phyloP scores from a whole-genome alignment of 2,329 filamentous ascomycete genomes.

The Knufia fluminis region DNA sequence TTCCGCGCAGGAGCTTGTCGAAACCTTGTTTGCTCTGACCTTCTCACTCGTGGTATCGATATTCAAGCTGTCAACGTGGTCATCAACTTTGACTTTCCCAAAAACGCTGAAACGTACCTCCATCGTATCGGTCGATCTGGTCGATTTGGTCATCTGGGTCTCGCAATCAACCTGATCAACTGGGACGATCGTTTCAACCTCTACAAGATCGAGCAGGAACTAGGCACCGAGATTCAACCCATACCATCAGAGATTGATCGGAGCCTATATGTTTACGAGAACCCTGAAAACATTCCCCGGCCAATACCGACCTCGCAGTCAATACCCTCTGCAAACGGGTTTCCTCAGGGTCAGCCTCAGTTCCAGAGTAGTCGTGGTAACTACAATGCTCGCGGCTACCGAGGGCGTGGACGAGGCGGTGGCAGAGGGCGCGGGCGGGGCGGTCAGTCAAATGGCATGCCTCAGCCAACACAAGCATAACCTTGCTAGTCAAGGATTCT shows the following conservation, averaged over 20 bases:
- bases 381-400: slow-evolving; percentile 30
- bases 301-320: slow-evolving; percentile 41
- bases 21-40: slow-evolving; percentile 94
- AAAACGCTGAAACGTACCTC: slow-evolving; percentile 97
- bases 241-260: slow-evolving; percentile 94
- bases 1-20: slow-evolving; percentile 97
- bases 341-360: slow-evolving; percentile 26
- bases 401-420: slow-evolving; percentile 36
- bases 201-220: slow-evolving; percentile 95
- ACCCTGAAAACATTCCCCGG: slow-evolving; percentile 86
- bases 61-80: slow-evolving; percentile 99
- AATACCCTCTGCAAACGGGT: slow-evolving; percentile 17
- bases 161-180: slow-evolving; percentile 98
- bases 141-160: slow-evolving; percentile 89
- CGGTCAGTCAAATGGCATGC: slow-evolving; percentile 8
- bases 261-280: slow-evolving; percentile 95
- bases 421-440: slow-evolving; percentile 28
- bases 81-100: slow-evolving; percentile 99
- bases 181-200: slow-evolving; percentile 99
- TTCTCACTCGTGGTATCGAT: slow-evolving; percentile 96
- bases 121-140: slow-evolving; percentile 97
- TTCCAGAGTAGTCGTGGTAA: slow-evolving; percentile 30
- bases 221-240: slow-evolving; percentile 95
- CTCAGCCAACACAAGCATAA: slow-evolving; percentile 10
- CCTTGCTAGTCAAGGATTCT: background rate